Conservation (phyloP, 78 protist species). For the Dictyostelium intermedium region DNA sequence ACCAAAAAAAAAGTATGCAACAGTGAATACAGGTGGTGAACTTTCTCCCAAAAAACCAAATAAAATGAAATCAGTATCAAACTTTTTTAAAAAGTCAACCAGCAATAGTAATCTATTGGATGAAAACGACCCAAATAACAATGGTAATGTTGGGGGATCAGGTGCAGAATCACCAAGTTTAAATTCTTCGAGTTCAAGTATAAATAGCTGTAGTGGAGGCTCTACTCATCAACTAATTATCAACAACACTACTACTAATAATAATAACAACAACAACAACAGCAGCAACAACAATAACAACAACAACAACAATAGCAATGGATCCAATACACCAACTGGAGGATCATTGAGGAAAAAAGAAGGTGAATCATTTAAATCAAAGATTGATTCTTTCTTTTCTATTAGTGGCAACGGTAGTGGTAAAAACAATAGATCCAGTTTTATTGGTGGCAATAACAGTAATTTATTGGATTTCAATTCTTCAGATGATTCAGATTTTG, state of each 20-base stretch:
- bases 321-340: not conserved
- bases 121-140: not conserved
- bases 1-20: constrained; percentile 3
- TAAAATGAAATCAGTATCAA: not conserved
- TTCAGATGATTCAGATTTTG: not conserved
- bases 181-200: not conserved
- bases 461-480: not conserved
- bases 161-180: not conserved
- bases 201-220: not conserved
- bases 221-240: not conserved
- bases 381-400: constrained; percentile 16
- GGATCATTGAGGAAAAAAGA: not conserved
- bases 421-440: constrained; percentile 7
- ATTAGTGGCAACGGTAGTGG: not conserved
- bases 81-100: constrained; percentile 15
- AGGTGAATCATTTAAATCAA: not conserved
- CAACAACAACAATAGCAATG: not conserved
- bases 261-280: not conserved
- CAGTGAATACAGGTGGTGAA: not conserved
- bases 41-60: not conserved
- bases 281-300: not conserved
- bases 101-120: not conserved
- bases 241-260: not conserved
- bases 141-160: not conserved
- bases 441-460: not conserved